These are phyloP conservation scores for Mortierella alpina DNA, from an alignment of 192 early-diverging fungal species.

Conservation along the genomic window DNA sequence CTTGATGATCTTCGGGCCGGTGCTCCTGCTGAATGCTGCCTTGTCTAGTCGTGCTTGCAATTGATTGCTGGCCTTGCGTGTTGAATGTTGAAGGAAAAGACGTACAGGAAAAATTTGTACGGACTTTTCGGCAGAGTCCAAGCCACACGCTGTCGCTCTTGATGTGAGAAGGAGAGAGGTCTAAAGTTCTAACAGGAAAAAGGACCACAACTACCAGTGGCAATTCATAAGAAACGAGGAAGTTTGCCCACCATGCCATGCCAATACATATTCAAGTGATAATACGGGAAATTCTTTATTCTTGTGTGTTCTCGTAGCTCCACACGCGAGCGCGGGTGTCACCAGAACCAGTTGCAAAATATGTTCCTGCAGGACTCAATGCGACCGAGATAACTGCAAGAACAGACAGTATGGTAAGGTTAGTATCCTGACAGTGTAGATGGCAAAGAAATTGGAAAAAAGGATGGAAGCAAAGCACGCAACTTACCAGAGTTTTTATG, in stretches of 20 bases:
- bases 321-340: constrained; percentile 93
- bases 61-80: not conserved
- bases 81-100: constrained; percentile 1
- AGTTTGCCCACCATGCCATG: too few relatives aligned
- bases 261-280: too few relatives aligned
- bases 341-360: constrained; percentile 97
- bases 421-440: not conserved
- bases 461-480: not conserved
- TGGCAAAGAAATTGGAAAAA: not conserved
- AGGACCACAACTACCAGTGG: too few relatives aligned
- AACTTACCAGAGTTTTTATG: constrained; percentile 94
- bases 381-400: constrained; percentile 90
- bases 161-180: too few relatives aligned
- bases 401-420: not conserved
- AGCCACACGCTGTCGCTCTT: too few relatives aligned
- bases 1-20: not conserved
- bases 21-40: not conserved
- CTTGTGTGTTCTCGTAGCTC: constrained; percentile 70
- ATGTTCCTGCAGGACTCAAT: constrained; percentile 78
- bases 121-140: not conserved
- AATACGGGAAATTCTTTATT: not conserved
- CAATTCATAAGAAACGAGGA: too few relatives aligned
- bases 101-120: constrained; percentile 8
- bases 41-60: not conserved
- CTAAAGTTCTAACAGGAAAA: too few relatives aligned